phyloP scores from a whole-genome alignment of 2,329 filamentous ascomycete genomes.

The Phialophora tarda region DNA sequence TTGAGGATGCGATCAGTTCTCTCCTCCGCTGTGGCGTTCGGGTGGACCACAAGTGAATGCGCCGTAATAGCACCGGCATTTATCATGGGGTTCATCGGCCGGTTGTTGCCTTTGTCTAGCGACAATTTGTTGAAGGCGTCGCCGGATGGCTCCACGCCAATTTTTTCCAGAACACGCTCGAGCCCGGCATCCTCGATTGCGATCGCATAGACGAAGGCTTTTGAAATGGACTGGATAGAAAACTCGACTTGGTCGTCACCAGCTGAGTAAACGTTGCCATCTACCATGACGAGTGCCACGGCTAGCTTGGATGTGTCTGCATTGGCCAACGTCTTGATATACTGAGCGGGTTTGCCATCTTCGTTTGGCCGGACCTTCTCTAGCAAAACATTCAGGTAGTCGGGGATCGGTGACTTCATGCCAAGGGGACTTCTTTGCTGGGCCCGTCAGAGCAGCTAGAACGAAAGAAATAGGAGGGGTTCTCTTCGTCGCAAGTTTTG shows the following conservation, averaged over 20 bases:
- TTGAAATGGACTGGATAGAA: slow-evolving; percentile 30
- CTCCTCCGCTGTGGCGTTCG: slow-evolving; percentile 28
- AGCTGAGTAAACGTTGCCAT: slow-evolving; percentile 30
- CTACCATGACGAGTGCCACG: slow-evolving; percentile 30
- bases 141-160: slow-evolving; percentile 28
- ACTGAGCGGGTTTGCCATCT: slow-evolving; percentile 29
- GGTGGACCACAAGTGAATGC: slow-evolving; percentile 29
- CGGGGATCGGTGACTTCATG: slow-evolving; percentile 31
- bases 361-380: slow-evolving; percentile 30
- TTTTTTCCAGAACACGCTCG: slow-evolving; percentile 26
- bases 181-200: slow-evolving; percentile 31
- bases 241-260: slow-evolving; percentile 30
- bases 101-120: slow-evolving; percentile 25
- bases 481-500: slow-evolving; percentile 12
- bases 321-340: slow-evolving; percentile 30
- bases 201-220: slow-evolving; percentile 30
- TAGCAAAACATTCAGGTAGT: slow-evolving; percentile 28
- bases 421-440: slow-evolving; percentile 17
- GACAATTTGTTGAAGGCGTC: slow-evolving; percentile 31
- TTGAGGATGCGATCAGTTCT: slow-evolving; percentile 29
- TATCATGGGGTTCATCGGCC: slow-evolving; percentile 32
- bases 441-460: slow-evolving; percentile 13
- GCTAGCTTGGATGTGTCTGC: slow-evolving; percentile 32
- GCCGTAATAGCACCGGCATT: slow-evolving; percentile 30
- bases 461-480: slow-evolving; percentile 17